Evolutionary conservation across 139 green algal species (phyloP), one percentile per base, ranked within the genome.

Genomic region (Tetratostichococcus sp.): DNA sequence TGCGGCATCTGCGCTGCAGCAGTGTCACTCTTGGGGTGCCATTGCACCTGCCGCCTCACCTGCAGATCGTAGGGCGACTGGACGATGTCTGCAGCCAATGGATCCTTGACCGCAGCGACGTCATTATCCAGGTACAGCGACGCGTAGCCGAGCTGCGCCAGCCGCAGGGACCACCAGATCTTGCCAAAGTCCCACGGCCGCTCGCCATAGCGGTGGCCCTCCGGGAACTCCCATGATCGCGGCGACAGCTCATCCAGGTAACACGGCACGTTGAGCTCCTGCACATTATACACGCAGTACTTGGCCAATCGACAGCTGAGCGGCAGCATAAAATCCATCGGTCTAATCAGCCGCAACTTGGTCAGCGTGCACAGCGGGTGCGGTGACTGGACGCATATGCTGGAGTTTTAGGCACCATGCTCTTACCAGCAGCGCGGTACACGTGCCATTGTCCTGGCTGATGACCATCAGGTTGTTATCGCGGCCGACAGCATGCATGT

Each of bases 51-150:
- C 39, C 39, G 11, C 11, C 39, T 50, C 39, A 77, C 26, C 50
- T 62, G 17, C 19, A 62, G 50, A n/a, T 75, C 71, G 67, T 72
- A 72, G 32, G 23, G 30, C 25, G 35, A 67, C 31, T 25, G 16
- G 8, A 67, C 8, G 14, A 43, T 42, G 69, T 67, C 69, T 2
- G 21, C 30, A 39, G 43, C 69, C 43, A 74, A 17, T 25, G 34
- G 28, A 16, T 65, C 69, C 11, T 23, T 23, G 8, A 74, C 30
- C 30, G 34, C 69, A 2, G 43, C 43, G 11, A 34, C 43, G 43
- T 74, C 69, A 26, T 33, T 67, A 26, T 74, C 69, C 69, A 74
- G 14, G 34, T 74, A 74, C 43, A 74, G 30, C 69, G 34, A 35
- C 28, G 28, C 2, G 69, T 74, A 74, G 8, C 69, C 43, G 2